Evolutionary conservation across 169 alveolate species (phyloP).

Genomic region (Eimeria acervulina): DNA sequence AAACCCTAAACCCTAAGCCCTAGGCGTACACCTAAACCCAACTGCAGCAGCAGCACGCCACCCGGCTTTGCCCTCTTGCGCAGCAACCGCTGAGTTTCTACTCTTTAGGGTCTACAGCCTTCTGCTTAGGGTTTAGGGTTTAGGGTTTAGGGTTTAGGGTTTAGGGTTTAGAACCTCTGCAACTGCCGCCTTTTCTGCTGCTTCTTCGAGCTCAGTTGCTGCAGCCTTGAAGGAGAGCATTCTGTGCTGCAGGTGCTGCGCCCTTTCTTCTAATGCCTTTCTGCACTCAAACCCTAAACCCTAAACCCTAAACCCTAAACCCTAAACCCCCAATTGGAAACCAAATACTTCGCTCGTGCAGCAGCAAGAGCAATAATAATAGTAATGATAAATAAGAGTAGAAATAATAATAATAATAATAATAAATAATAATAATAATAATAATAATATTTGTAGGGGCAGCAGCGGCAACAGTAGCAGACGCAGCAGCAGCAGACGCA

Average conservation of each 20-base stretch:
- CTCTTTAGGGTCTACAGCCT: too few relatives aligned
- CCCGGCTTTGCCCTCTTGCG: not conserved
- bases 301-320: not conserved
- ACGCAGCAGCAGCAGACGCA: not conserved
- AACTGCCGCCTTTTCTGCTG: not conserved
- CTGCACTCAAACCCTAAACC: not conserved
- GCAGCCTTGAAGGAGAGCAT: not conserved
- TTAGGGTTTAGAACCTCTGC: not conserved
- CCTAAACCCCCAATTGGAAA: too few relatives aligned
- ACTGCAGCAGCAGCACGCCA: not conserved
- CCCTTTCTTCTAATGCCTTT: not conserved
- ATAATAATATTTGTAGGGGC: not conserved
- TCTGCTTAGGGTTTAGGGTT: not conserved
- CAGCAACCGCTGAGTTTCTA: not conserved
- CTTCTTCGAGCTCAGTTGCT: not conserved
- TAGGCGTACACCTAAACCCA: constrained; percentile 85
- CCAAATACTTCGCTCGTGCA: not conserved
- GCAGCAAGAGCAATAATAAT: not conserved
- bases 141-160: constrained; percentile 3
- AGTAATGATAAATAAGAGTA: not conserved
- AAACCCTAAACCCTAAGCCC: constrained; percentile 86
- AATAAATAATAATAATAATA: not conserved
- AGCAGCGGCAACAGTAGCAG: constrained; percentile 45
- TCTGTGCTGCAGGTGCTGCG: not conserved
- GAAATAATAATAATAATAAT: not conserved